phyloP scores from a whole-genome alignment of 441 rosid genomes.

The Aleurites moluccanus region DNA sequence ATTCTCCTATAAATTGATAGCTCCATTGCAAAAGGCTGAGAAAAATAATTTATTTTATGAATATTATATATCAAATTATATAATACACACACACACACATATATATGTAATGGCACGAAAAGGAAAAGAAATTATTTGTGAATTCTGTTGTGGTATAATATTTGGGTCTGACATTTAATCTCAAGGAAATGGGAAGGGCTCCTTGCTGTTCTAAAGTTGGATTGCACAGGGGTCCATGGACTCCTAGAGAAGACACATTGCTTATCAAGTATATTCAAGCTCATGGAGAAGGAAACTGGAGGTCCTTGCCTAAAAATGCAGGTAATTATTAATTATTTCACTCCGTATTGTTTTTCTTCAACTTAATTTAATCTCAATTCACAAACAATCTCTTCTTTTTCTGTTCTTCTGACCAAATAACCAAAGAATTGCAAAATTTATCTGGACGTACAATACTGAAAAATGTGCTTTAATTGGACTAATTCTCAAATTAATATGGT shows the following conservation, averaged over 20 bases:
- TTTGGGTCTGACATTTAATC: not conserved
- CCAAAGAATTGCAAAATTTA: not conserved
- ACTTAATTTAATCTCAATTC: not conserved
- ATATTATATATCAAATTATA: no score
- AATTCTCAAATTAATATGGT: no score
- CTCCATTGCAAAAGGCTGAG: not conserved
- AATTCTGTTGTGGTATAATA: not conserved
- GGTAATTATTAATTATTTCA: slow-evolving; percentile 31
- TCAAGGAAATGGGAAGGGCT: slow-evolving; percentile 56
- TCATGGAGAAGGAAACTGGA: slow-evolving; percentile 74
- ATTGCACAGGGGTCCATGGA: slow-evolving; percentile 66
- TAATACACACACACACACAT: not conserved
- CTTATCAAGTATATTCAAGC: slow-evolving; percentile 50
- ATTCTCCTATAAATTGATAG: not conserved
- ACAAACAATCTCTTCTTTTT: no score
- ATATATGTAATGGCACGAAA: not conserved
- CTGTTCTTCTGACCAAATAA: not conserved
- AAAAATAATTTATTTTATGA: not conserved
- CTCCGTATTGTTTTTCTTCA: not conserved
- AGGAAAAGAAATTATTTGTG: not conserved
- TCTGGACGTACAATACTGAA: not conserved
- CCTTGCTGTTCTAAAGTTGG: slow-evolving; percentile 73
- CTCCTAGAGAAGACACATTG: slow-evolving; percentile 60
- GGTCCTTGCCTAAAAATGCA: slow-evolving; percentile 61
- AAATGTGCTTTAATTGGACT: no score